Conservation (phyloP, 176 grass and related monocot genomes). For the Miscanthus lutarioriparius region DNA sequence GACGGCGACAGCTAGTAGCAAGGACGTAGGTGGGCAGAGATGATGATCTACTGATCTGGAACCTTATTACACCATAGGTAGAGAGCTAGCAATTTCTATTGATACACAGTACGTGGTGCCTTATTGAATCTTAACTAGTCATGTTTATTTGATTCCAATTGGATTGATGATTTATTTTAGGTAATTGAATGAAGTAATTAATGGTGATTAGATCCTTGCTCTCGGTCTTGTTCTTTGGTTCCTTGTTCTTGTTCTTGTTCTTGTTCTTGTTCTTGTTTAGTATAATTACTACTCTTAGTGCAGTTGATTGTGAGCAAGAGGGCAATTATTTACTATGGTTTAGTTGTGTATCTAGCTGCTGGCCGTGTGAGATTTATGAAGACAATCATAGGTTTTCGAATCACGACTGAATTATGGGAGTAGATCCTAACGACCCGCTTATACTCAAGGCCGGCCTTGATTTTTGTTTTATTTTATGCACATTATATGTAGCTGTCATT, state of each 20-base stretch:
- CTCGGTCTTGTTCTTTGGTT: conserved; percentile 23
- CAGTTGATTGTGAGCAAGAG: conserved; percentile 14
- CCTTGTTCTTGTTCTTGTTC: background rate
- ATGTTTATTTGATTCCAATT: conserved; percentile 8
- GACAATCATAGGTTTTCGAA: background rate
- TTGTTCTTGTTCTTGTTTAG: background rate
- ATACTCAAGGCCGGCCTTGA: background rate
- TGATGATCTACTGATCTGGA: conserved; percentile 24
- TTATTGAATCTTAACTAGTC: conserved; percentile 19
- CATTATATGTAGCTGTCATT: background rate
- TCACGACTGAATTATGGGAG: background rate
- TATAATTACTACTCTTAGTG: background rate
- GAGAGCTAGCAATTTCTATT: conserved; percentile 17
- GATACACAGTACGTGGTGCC: background rate
- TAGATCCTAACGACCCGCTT: background rate
- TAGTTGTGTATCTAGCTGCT: background rate
- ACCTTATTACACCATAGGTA: conserved; percentile 17
- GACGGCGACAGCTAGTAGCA: background rate
- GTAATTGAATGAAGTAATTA: background rate
- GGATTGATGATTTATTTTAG: conserved; percentile 17
- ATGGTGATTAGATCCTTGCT: background rate
- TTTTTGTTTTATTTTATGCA: conserved; percentile 25
- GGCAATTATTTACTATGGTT: conserved; percentile 3
- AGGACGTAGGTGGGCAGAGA: background rate
- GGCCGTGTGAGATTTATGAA: background rate